Evolutionary conservation across 140 eudicot genomes (phyloP).

Genomic region (Ambrosia hybrid): DNA sequence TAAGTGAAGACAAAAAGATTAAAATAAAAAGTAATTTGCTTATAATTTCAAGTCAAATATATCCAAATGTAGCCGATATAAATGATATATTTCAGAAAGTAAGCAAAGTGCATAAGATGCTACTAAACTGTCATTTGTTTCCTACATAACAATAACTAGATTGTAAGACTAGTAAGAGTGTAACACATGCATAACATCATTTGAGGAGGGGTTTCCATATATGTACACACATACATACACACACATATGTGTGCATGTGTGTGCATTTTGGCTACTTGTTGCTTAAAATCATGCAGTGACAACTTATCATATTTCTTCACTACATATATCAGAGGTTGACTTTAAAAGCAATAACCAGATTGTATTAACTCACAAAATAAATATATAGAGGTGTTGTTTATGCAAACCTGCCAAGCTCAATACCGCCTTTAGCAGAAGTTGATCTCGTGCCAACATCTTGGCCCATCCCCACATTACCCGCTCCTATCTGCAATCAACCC

Average conservation of each 20-base stretch:
- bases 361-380: neutral
- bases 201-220: no score
- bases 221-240: neutral
- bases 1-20: neutral
- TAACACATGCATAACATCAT: no score
- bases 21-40: neutral
- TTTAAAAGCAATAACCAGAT: no score
- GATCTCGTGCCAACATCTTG: conserved; percentile 36
- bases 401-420: conserved; percentile 74
- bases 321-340: no score
- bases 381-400: conserved; percentile 12
- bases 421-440: conserved; percentile 49
- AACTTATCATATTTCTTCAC: no score
- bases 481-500: conserved; percentile 39
- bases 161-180: no score
- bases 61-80: neutral
- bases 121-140: neutral
- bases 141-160: conserved; percentile 1
- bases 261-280: neutral
- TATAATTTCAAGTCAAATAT: conserved; percentile 3
- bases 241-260: neutral
- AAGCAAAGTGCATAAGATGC: neutral
- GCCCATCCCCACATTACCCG: conserved; percentile 9
- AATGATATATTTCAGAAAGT: neutral
- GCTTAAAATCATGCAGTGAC: neutral